Base-by-base conservation (phyloP, 2,329 filamentous ascomycete species). In the Lasiodiplodia sp. region DNA sequence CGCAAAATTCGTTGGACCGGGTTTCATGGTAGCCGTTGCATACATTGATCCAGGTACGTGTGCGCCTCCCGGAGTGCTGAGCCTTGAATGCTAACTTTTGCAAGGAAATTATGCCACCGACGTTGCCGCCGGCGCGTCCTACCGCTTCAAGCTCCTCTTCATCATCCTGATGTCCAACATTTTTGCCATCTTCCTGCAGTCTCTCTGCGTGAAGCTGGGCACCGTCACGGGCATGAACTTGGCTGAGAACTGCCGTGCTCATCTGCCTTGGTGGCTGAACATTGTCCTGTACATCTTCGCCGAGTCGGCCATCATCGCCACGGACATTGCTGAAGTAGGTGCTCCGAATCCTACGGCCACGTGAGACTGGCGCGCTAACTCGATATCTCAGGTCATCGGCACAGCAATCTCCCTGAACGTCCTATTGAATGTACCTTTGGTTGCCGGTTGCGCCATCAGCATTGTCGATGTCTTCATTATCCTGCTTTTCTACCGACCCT, bases 121-220 rank as follows among this genome's bases (percentile, higher is more conserved):
- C 76, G 87, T 92, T 58, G 86, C 88, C 8, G 90, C 90, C 56
- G 90, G 90, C 66, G 88, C 90, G 4, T 84, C 85, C 0, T 91
- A 89, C 76, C 85, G 84, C 68, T 92, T 89, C 80, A 84, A 82
- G 51, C 83, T 92, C 40, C 84, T 92, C 2, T 92, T 92, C 80
- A 83, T 92, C 72, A 86, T 92, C 53, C 82, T 92, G 11, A 82
- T 91, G 73, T 88, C 88, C 77, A 92, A 92, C 75, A 73, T 92
- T 63, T 90, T 92, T 73, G 90, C 90, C 72, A 91, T 92, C 66
- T 87, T 91, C 71, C 82, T 92, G 23, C 90, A 92, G 77, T 87
- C 85, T 23, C 84, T 92, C 2, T 87, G 87, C 73, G 88, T 91
- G 76, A 87, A 87, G 72, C 78, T 88, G 51, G 86, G 83, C 38